Evolutionary conservation across 106 monocot species (phyloP), one percentile per base, ranked within the genome.

Genomic region (Platanthera zijinensis): DNA sequence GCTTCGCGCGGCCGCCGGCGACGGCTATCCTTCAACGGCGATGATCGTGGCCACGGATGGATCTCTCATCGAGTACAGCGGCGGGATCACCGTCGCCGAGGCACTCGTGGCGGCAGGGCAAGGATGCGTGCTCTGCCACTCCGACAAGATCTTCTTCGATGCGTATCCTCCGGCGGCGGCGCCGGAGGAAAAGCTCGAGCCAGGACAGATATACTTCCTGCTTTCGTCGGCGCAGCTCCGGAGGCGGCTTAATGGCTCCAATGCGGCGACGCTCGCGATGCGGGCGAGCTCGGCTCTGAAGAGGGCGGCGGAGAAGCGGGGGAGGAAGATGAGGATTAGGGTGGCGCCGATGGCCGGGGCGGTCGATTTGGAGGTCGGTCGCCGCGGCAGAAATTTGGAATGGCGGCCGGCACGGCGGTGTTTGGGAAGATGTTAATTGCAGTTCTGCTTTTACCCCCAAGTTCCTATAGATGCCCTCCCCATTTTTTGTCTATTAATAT

Each of bases 191-290:
- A 17, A 10, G 15, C 80, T 80, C 11, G 68, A 52, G 19, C 8
- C 66, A 12, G 75, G 69, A 8, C 75, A 75, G 52, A 80, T 80
- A 12, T 80, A 80, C 22, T 80, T 80, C 52, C 67, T 75, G 12
- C 80, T 80, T 11, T 75, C 75, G 13, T 47, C 15, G 2, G 10
- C 15, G 9, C 67, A 68, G 52, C 74, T 80, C 52, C 18, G 64
- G 5, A 21, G 8, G 25, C 15, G 68, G 28, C 48, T 70, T 2
- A 48, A 15, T 2, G 70, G 15, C 10, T 15, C 15, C 15, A 48
- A 70, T 6, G 64, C 69, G 49, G 80, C 75, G 18, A 52, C 75
- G 2, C 47, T 80, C 5, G 80, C 69, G 5, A 39, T 53, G 13
- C 50, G 67, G 21, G 75, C 75, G 0, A 80, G 80, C 63, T 10